Evolutionary conservation across 2,329 filamentous ascomycete genomes (phyloP).

Genomic region (Remersonia thermophila): DNA sequence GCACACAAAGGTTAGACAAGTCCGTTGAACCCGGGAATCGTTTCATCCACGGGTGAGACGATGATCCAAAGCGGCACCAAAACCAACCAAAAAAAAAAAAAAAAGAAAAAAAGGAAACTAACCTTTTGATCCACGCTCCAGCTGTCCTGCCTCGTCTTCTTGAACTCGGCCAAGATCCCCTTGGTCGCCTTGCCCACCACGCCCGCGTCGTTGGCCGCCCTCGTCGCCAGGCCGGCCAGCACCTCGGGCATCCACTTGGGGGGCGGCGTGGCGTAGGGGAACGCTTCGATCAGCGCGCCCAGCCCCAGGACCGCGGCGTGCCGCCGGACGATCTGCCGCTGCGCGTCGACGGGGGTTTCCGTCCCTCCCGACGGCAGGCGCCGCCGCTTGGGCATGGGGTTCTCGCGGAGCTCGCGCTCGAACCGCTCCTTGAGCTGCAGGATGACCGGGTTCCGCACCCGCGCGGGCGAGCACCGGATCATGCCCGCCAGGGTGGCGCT

Average conservation of each 20-base stretch:
- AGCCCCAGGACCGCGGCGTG: conserved; percentile 88
- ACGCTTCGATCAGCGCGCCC: conserved; percentile 84
- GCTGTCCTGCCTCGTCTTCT: conserved; percentile 97
- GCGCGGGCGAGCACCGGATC: conserved; percentile 85
- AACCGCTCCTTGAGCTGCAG: conserved; percentile 66
- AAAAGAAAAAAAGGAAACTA: conserved; percentile 23
- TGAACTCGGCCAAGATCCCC: conserved; percentile 88
- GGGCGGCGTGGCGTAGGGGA: conserved; percentile 88
- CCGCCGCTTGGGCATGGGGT: conserved; percentile 72
- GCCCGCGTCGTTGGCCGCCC: conserved; percentile 77
- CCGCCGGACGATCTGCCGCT: conserved; percentile 65
- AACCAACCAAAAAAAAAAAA: neutral
- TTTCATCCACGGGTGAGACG: too few species aligned
- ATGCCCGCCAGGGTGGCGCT: conserved; percentile 88
- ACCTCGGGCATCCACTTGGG: conserved; percentile 91
- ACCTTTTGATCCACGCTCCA: conserved; percentile 98
- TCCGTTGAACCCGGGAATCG: too few species aligned
- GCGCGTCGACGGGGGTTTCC: conserved; percentile 57
- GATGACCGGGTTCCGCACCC: conserved; percentile 68
- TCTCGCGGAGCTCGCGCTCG: conserved; percentile 61
- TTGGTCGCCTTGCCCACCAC: conserved; percentile 95
- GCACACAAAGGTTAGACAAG: conserved; percentile 15
- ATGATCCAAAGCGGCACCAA: too few species aligned
- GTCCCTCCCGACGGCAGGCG: conserved; percentile 25
- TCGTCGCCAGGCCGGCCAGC: conserved; percentile 69